phyloP scores from a whole-genome alignment of 192 early-diverging fungal genomes.

The Backusella psychrophila region DNA sequence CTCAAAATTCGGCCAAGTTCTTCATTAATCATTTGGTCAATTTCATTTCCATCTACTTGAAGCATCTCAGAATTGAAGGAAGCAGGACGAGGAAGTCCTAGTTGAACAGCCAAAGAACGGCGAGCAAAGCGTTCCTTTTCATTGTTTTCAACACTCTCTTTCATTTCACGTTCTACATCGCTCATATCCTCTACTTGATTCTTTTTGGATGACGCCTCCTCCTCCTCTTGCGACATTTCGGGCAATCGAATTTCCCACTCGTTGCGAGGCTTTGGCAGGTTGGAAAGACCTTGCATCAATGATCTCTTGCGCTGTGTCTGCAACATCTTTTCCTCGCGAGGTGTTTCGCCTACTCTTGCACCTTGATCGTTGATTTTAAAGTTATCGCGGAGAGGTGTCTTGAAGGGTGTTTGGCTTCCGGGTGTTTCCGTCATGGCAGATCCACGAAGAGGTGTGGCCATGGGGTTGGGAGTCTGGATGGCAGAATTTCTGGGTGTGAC shows the following conservation, averaged over 20 bases:
- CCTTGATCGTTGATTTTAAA: slow-evolving; percentile 56
- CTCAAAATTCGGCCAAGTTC: slow-evolving; percentile 73
- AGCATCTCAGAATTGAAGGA: slow-evolving; percentile 22
- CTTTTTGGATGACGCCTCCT: neutral
- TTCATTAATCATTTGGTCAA: slow-evolving; percentile 59
- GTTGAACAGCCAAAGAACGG: slow-evolving; percentile 76
- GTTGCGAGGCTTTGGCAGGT: slow-evolving; percentile 86
- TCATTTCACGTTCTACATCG: slow-evolving; percentile 58
- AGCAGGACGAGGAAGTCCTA: slow-evolving; percentile 71
- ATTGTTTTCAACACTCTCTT: slow-evolving; percentile 48
- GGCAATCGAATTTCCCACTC: slow-evolving; percentile 92
- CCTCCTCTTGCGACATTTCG: slow-evolving; percentile 48
- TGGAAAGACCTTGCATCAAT: slow-evolving; percentile 64
- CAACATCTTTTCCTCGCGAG: slow-evolving; percentile 59
- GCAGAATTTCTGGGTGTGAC: slow-evolving; percentile 52
- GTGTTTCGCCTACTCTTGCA: slow-evolving; percentile 56
- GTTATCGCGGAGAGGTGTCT: slow-evolving; percentile 59
- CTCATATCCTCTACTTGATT: slow-evolving; percentile 54
- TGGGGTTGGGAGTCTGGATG: slow-evolving; percentile 81
- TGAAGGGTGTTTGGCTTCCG: slow-evolving; percentile 53
- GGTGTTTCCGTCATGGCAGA: slow-evolving; percentile 16
- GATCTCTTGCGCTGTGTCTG: slow-evolving; percentile 65
- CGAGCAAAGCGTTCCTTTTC: slow-evolving; percentile 52
- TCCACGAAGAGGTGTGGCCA: slow-evolving; percentile 44
- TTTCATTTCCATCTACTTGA: slow-evolving; percentile 30